Percentiles rank a stretch among this genome's conserved stretches.
These are phyloP conservation scores for Colletotrichum gigasporum DNA, from an alignment of 2,329 filamentous ascomycete species.

Conservation along the genomic window DNA sequence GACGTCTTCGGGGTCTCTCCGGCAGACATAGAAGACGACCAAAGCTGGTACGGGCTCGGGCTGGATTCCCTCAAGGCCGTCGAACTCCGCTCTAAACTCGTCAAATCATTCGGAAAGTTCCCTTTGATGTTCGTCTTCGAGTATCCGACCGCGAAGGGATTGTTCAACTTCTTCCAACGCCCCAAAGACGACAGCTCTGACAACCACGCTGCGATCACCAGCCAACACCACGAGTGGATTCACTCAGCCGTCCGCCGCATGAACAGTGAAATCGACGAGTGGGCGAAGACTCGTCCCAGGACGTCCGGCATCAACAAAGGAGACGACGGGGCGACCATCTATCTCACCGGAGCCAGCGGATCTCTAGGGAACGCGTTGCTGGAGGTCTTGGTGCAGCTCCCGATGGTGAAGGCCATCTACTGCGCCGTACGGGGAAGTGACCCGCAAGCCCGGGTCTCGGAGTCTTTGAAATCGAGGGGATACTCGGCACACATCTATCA, in stretches of 20 bases:
- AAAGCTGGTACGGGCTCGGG: constrained; percentile 19
- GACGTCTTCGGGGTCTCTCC: not conserved
- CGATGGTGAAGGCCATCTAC: not conserved
- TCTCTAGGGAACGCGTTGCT: constrained; percentile 13
- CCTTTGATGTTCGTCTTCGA: constrained; percentile 24
- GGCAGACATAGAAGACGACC: not conserved
- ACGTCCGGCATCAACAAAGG: not conserved
- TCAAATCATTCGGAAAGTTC: constrained; percentile 5
- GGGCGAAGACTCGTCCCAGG: not conserved
- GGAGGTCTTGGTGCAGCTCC: not conserved
- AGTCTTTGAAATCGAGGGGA: not conserved
- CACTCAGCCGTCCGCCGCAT: not conserved
- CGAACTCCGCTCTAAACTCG: not conserved
- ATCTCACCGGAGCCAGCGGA: constrained; percentile 12
- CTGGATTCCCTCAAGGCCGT: constrained; percentile 17
- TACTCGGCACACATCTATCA: not conserved
- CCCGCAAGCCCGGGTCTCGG: not conserved
- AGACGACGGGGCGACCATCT: not conserved
- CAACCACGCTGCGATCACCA: not conserved
- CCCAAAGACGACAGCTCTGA: not conserved
- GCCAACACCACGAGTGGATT: not conserved
- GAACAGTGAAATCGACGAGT: not conserved
- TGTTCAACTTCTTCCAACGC: not conserved
- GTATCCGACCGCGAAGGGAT: not conserved
- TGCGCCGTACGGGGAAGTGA: constrained; percentile 6